A percentile compares a stretch with the other conserved stretches of the same genome.
Conservation (phyloP, 176 grass and related monocot genomes). For the Secale cereale region DNA sequence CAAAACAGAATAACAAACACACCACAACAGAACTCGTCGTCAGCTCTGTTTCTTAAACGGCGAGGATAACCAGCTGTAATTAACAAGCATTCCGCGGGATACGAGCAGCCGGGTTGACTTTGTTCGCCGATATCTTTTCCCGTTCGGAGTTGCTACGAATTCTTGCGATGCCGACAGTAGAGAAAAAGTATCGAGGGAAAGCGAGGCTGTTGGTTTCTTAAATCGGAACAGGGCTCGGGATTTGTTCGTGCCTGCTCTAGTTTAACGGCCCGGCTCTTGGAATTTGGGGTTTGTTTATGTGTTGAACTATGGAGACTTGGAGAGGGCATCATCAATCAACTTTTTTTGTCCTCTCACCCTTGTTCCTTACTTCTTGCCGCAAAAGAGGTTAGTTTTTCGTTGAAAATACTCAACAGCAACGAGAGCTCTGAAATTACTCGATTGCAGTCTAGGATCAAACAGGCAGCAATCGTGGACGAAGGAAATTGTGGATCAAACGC, state of each 20-base stretch:
- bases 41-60: too few relatives aligned
- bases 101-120: constrained; percentile 31
- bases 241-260: constrained; percentile 8
- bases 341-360: constrained; percentile 7
- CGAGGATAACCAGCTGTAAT: too few relatives aligned
- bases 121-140: not conserved
- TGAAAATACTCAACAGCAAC: not conserved
- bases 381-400: not conserved
- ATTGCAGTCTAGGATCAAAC: too few relatives aligned
- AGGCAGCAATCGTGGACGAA: too few relatives aligned
- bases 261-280: constrained; percentile 18
- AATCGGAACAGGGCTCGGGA: constrained; percentile 11
- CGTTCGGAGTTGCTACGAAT: constrained; percentile 8
- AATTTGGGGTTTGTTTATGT: constrained; percentile 32
- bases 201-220: not conserved
- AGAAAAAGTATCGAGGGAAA: constrained; percentile 28
- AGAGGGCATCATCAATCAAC: not conserved
- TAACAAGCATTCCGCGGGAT: too few relatives aligned
- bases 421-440: not conserved
- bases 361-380: not conserved
- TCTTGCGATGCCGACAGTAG: constrained; percentile 31
- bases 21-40: not conserved
- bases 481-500: too few relatives aligned
- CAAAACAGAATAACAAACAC: not conserved
- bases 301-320: not conserved